Evolutionary conservation across 2,329 filamentous ascomycete genomes (phyloP), one percentile per base, ranked within the genome.

Genomic region (Cladosporium halotolerans): DNA sequence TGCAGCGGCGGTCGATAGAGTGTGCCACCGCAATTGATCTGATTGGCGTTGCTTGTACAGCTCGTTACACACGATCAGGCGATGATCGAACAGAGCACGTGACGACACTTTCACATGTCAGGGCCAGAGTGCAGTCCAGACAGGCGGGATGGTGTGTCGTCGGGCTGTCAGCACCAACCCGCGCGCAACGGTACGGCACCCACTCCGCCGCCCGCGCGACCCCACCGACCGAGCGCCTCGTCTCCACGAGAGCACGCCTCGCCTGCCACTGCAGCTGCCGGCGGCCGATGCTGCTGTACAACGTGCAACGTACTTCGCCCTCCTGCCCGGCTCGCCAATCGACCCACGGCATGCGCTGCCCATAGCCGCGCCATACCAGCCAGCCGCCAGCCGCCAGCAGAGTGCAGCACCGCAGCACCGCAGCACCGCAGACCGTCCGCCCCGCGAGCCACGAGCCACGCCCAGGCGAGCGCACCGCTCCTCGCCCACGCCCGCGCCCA

Each of bases 61-160:
- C 4, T 14, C 9, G n/a, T 9, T 14, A 7, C n/a, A 14, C 5
- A 5, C 40, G 4, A 19, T 1, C 4, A 10, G 9, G 19, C 40
- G 28, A 43, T n/a, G n/a, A 9, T 28, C 6, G 16, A 19, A 13
- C 40, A 34, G 14, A 18, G 44, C 44, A 45, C 44, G 44, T 45
- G 44, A 45, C 34, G 23, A 28, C 45, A 38, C 52, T 51, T 42
- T 47, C 45, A 47, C 45, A 47, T 47, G 45, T 39, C 45, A 45
- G 42, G 39, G n/a, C 40, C 39, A 41, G 4, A 10, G 7, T 43
- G 23, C 19, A 31, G 42, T 33, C 9, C 39, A 41, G 34, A 8
- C 34, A 7, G 34, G 1, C 34, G 34, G 34, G n/a, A 38, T 11
- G 11, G 34, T 38, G 34, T 38, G n/a, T 38, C n/a, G 34, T 11